Evolutionary conservation across 345 rosid species (phyloP).

Genomic region (Corchorus olitorius): DNA sequence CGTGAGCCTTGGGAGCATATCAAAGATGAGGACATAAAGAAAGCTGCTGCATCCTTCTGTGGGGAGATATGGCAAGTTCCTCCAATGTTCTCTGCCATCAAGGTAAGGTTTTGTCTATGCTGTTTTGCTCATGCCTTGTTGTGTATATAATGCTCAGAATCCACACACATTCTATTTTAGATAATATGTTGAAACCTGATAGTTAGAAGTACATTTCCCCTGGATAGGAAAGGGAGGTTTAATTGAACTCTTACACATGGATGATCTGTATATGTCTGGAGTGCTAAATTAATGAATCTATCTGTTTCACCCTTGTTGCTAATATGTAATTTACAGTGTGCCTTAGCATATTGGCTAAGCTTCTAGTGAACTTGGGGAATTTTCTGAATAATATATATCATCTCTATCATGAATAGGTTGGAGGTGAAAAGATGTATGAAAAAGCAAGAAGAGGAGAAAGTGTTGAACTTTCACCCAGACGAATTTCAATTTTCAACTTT

Average conservation of each 20-base stretch:
- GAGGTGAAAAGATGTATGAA: conserved; percentile 95
- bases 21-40: conserved; percentile 77
- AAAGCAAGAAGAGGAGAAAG: conserved; percentile 97
- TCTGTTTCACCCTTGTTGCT: neutral
- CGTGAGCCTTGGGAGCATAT: conserved; percentile 99
- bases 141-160: neutral
- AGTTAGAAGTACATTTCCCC: neutral
- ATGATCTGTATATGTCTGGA: neutral
- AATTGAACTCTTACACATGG: neutral
- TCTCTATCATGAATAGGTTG: conserved; percentile 49
- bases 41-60: conserved; percentile 67
- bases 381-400: neutral
- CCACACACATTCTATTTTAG: neutral
- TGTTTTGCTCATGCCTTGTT: neutral
- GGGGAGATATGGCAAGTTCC: conserved; percentile 99
- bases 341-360: neutral
- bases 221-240: neutral
- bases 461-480: conserved; percentile 83
- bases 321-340: neutral
- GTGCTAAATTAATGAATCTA: neutral
- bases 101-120: conserved; percentile 42
- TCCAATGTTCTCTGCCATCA: conserved; percentile 98
- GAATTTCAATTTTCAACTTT: conserved; percentile 79
- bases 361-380: neutral
- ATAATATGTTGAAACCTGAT: conserved; percentile 1